Conservation (phyloP, 495 filamentous ascomycete genomes). For the Cercophora samala region DNA sequence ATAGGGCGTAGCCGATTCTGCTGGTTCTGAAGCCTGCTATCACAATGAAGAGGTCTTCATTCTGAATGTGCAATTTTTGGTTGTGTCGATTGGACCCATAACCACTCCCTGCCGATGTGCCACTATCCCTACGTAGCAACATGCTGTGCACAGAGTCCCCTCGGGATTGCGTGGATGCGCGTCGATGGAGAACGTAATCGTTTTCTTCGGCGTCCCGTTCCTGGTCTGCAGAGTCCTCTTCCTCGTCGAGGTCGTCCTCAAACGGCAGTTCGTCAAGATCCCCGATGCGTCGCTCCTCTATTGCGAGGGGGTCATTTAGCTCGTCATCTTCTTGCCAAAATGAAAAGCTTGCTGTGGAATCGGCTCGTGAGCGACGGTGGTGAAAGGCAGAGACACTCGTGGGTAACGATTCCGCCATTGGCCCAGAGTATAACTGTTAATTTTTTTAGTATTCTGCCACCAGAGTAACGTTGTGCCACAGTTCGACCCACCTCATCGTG, state of each 20-base stretch:
- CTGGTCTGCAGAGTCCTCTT: constrained; percentile 42
- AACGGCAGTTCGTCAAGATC: constrained; percentile 44
- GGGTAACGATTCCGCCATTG: constrained; percentile 90
- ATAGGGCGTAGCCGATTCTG: constrained; percentile 60
- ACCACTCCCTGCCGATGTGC: constrained; percentile 57
- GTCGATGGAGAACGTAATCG: constrained; percentile 41
- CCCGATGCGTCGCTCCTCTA: constrained; percentile 12
- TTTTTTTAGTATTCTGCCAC: constrained; percentile 16
- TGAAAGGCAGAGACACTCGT: constrained; percentile 85
- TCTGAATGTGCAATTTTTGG: constrained; percentile 89
- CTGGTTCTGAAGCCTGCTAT: constrained; percentile 87
- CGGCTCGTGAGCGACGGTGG: constrained; percentile 71
- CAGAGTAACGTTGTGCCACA: constrained; percentile 7
- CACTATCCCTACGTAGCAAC: constrained; percentile 63
- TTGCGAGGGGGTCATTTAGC: constrained; percentile 21
- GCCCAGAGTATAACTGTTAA: constrained; percentile 79
- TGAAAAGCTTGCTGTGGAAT: constrained; percentile 84
- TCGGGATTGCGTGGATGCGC: constrained; percentile 48
- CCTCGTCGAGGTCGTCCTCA: constrained; percentile 37
- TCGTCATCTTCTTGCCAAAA: constrained; percentile 73
- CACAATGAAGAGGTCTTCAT: constrained; percentile 89
- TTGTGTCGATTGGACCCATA: constrained; percentile 58
- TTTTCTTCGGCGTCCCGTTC: constrained; percentile 37
- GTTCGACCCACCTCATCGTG: constrained; percentile 71
- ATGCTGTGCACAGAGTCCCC: constrained; percentile 65